A percentile compares a stretch with the other conserved stretches of the same genome.
Conservation (phyloP, 768 basidiomycete genomes). For the Xerocomus brunneocitrinus region DNA sequence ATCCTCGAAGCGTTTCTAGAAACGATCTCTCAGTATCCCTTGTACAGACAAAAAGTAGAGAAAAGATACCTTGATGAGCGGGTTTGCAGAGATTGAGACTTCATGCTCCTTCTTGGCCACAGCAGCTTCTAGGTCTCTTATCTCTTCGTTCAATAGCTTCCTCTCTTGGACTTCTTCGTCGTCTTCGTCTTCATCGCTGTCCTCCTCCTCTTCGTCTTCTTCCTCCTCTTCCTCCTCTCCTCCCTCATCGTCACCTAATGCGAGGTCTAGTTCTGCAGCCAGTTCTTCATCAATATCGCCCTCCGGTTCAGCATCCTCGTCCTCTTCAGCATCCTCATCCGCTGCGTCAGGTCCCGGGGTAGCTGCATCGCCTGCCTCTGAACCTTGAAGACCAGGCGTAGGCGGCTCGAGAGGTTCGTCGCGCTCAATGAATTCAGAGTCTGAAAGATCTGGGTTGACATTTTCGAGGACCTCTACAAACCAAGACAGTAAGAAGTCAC, state of each 20-base stretch:
- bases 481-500: background rate
- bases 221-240: conserved; percentile 70
- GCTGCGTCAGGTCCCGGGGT: conserved; percentile 51
- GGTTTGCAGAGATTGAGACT: conserved; percentile 78
- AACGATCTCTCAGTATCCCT: background rate
- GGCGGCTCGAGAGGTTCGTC: conserved; percentile 58
- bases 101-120: conserved; percentile 82
- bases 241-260: conserved; percentile 63
- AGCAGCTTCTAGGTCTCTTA: conserved; percentile 82
- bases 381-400: conserved; percentile 64
- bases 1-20: conserved; percentile 89
- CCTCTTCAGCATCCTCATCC: conserved; percentile 57
- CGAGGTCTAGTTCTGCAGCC: conserved; percentile 82
- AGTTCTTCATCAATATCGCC: conserved; percentile 87
- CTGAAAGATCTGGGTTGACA: conserved; percentile 86
- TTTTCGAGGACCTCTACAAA: conserved; percentile 76
- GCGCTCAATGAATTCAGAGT: conserved; percentile 79
- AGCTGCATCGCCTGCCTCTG: conserved; percentile 59
- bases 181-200: conserved; percentile 70
- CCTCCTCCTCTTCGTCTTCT: conserved; percentile 43
- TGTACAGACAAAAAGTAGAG: background rate
- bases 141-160: conserved; percentile 83
- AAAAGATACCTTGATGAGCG: conserved; percentile 67
- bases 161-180: conserved; percentile 76
- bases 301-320: conserved; percentile 58